Base-by-base conservation (phyloP, 2,329 filamentous ascomycete genomes). In the Exutisphaerella laricina region DNA sequence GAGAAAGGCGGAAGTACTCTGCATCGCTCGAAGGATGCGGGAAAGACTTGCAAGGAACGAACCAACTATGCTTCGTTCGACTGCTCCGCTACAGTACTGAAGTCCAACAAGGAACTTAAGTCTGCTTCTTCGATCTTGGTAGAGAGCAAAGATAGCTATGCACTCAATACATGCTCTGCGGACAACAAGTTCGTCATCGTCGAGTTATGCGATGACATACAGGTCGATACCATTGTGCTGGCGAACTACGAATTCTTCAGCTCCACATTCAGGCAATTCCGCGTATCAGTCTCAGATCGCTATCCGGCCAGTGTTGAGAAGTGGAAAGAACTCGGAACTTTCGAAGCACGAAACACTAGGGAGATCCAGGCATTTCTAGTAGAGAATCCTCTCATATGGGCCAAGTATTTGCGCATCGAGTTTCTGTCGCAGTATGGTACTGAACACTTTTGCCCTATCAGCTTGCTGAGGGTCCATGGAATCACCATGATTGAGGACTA, bases 201-300 rank as follows among this genome's bases (percentile, higher is more conserved):
- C 47, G 92, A 98, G 67, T 74, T 98, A 21, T 97, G 88, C 64
- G 88, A 94, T 56, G 78, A 81, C 53, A 84, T 82, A 32, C 75
- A 94, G 32, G 85, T 98, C 45, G 92, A 98, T 62, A 98, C 92
- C 0, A 75, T 98, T 29, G 92, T 97, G n/a, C 74, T 98, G 41
- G 92, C 90, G 49, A 98, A 98, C 63, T 98, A 94, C 58, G 92
- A 98, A 65, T 98, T 98, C 71, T 98, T 98, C 71, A 95, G 88
- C 42, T 96, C 88, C 61, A 96, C 94, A 77, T 85, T 97, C 56
- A 84, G 88, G 40, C 85, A 82, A 35, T 96, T 98, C 64, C 78
- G 85, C 39, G 80, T 97, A 54, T 94, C 87, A 61, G 90, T 96
- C 35, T 94, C 89, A 45, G 92, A 97, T 67, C 81, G 88, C 43